Base-by-base conservation (phyloP, 495 filamentous ascomycete genomes). In the Neurospora africana region DNA sequence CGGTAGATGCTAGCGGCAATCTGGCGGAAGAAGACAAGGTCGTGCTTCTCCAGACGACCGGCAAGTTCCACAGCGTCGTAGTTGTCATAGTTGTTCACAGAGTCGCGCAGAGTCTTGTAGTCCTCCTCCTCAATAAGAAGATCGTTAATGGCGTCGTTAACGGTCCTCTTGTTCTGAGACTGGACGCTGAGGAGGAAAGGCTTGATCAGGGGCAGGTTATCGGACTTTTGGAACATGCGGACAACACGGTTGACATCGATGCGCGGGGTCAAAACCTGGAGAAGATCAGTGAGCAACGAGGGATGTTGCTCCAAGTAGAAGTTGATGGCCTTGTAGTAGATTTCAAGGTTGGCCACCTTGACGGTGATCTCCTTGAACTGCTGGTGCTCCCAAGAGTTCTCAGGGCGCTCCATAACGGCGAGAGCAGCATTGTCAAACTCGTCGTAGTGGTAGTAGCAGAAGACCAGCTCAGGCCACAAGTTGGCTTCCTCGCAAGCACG, bases 181-280 rank as follows among this genome's bases (percentile, higher is more conserved):
- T 99, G 96, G 13, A 99, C 96, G 78, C 92, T 98, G 74, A 98
- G 89, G 76, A 99, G 85, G 91, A 99, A 99, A 21, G 96, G 95
- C 85, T 99, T 99, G 86, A 99, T 98, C 65, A 99, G 86, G 69
- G 96, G 96, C 74, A 98, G 91, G 83, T 98, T 97, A 82, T 99
- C 96, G 4, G 95, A 97, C 81, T 96, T 93, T 84, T 97, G 89
- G 86, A 99, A 99, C 87, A 99, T 94, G 79, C 92, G 91, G 69
- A 99, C 96, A 27, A 99, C 96, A 74, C 95, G 93, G 84, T 97
- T 98, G 77, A 98, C 96, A 79, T 99, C 96, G 79, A 99, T 96
- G 70, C 96, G 90, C 39, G 94, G 83, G 4, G 96, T 97, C 77
- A 99, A 83, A 17, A 87, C 93, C 81, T 97, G 93, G 67, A 99